Conservation (phyloP, 305 asterid genomes). For the Plantago rigida region DNA sequence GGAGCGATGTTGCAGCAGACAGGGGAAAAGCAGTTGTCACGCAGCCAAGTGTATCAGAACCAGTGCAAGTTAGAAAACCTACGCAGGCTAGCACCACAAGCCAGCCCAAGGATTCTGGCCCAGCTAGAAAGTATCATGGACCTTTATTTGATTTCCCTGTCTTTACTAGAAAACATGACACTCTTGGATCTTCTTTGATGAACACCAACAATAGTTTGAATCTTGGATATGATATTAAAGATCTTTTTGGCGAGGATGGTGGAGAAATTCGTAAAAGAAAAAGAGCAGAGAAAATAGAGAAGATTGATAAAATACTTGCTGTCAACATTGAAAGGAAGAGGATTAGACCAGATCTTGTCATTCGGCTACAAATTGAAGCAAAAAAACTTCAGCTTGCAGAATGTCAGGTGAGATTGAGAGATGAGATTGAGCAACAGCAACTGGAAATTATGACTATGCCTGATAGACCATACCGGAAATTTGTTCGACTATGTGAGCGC, state of each 20-base stretch:
- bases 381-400: conserved; percentile 87
- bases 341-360: conserved; percentile 80
- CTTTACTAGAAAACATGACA: conserved; percentile 83
- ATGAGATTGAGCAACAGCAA: conserved; percentile 91
- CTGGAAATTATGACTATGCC: conserved; percentile 98
- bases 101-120: conserved; percentile 67
- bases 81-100: conserved; percentile 44
- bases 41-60: conserved; percentile 45
- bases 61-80: conserved; percentile 55
- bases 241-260: conserved; percentile 61
- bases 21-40: conserved; percentile 72
- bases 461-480: conserved; percentile 89
- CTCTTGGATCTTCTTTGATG: conserved; percentile 70
- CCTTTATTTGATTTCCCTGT: conserved; percentile 95
- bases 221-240: conserved; percentile 70
- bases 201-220: conserved; percentile 61
- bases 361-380: conserved; percentile 83
- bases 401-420: conserved; percentile 80
- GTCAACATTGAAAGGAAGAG: conserved; percentile 92
- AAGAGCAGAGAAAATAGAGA: conserved; percentile 56
- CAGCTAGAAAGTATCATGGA: conserved; percentile 85
- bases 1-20: conserved; percentile 54
- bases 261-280: conserved; percentile 50
- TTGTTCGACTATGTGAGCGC: conserved; percentile 88
- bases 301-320: conserved; percentile 62